phyloP scores from a whole-genome alignment of 2,329 filamentous ascomycete species.

The Fusarium sp. region DNA sequence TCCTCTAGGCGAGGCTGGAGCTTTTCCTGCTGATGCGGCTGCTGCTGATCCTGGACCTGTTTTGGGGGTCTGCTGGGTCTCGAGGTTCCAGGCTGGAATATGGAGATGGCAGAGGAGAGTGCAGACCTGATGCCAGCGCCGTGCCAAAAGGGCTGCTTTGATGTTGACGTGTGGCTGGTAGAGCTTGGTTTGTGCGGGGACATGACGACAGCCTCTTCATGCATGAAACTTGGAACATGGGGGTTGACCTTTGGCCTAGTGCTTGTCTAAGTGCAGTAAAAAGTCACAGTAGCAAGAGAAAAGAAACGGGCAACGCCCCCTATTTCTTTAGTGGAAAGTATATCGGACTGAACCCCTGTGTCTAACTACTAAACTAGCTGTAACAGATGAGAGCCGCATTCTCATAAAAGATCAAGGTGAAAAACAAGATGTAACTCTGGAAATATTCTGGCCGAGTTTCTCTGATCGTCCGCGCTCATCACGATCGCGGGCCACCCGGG shows the following conservation, averaged over 20 bases:
- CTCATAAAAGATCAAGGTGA: neutral
- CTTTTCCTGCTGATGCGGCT: neutral
- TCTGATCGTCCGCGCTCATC: conserved; percentile 28
- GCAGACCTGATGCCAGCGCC: conserved; percentile 15
- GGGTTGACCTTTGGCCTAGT: neutral
- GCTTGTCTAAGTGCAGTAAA: neutral
- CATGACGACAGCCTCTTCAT: conserved; percentile 35
- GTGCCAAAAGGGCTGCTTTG: conserved; percentile 20
- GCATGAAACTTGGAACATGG: conserved; percentile 10
- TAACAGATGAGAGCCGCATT: conserved; percentile 12
- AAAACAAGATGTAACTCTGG: neutral
- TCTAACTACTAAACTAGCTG: neutral
- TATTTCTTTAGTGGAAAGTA: neutral
- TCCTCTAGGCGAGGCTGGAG: neutral
- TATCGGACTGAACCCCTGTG: neutral
- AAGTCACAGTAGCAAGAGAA: neutral
- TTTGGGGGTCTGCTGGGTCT: conserved; percentile 17
- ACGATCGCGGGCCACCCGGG: conserved; percentile 25
- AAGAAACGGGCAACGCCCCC: neutral
- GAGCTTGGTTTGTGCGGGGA: conserved; percentile 33
- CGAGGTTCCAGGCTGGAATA: conserved; percentile 1
- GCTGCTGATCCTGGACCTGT: conserved; percentile 9
- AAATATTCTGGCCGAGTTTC: neutral
- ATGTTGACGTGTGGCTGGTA: conserved; percentile 29
- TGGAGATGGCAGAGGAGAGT: conserved; percentile 19